phyloP scores from a whole-genome alignment of 768 basidiomycete species.

The Paxillus rubicundulus region DNA sequence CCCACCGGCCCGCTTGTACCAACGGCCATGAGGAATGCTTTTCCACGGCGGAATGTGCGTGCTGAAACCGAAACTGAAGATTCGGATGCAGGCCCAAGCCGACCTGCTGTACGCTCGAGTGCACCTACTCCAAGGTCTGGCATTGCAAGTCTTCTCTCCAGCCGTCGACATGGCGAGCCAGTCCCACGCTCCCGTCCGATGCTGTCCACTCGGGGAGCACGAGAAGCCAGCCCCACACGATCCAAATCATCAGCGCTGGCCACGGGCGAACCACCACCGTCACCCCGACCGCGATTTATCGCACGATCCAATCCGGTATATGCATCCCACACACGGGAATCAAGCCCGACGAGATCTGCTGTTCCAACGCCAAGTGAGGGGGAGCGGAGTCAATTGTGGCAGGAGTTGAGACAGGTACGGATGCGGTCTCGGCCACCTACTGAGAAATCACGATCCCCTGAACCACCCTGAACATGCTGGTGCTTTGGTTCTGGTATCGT shows the following conservation, averaged over 20 bases:
- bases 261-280: constrained; percentile 22
- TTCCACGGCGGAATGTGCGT: constrained; percentile 26
- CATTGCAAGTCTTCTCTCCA: constrained; percentile 40
- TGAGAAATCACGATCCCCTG: constrained; percentile 39
- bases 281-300: constrained; percentile 35
- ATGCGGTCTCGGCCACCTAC: constrained; percentile 46
- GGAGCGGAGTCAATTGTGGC: constrained; percentile 50
- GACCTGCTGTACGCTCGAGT: constrained; percentile 24
- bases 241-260: constrained; percentile 23
- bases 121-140: constrained; percentile 29
- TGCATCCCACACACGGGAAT: constrained; percentile 29
- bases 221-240: constrained; percentile 33
- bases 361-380: constrained; percentile 35
- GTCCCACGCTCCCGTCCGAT: constrained; percentile 26
- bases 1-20: constrained; percentile 25
- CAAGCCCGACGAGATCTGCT: constrained; percentile 28
- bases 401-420: constrained; percentile 51
- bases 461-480: constrained; percentile 32
- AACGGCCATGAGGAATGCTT: constrained; percentile 29
- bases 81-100: constrained; percentile 27
- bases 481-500: constrained; percentile 10
- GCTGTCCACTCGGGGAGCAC: constrained; percentile 21
- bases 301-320: constrained; percentile 38
- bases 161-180: constrained; percentile 27
- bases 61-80: constrained; percentile 33